These are phyloP conservation scores for Oxyria digyna DNA, from an alignment of 148 eudicot species.

Conservation along the genomic window DNA sequence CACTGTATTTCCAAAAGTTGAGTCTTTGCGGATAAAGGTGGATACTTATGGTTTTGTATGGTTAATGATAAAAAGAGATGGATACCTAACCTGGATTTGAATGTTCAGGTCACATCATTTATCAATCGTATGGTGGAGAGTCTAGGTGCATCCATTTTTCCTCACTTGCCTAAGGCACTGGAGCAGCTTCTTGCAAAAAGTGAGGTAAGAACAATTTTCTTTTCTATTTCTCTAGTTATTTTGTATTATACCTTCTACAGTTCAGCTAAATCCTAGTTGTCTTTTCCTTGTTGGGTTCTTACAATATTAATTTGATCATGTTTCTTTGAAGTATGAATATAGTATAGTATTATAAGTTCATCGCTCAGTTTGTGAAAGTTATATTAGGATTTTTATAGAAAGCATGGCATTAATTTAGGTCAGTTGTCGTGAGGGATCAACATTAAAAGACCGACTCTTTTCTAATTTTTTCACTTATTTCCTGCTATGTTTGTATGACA, in stretches of 20 bases:
- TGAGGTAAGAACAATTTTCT: conserved; percentile 49
- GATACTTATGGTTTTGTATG: conserved; percentile 4
- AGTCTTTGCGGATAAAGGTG: conserved; percentile 80
- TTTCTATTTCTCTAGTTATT: neutral
- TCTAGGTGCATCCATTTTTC: conserved; percentile 77
- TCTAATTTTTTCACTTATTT: no score
- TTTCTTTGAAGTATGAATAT: neutral
- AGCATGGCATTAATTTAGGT: neutral
- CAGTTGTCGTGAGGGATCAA: neutral
- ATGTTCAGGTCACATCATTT: conserved; percentile 70
- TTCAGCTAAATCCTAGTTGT: neutral
- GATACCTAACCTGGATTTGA: conserved; percentile 11
- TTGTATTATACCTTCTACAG: neutral
- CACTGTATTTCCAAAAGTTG: conserved; percentile 65
- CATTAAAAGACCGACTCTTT: neutral
- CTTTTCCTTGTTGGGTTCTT: neutral
- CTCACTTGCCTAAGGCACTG: conserved; percentile 79
- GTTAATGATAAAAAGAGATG: neutral
- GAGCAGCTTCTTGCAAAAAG: conserved; percentile 77
- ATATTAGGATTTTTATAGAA: neutral
- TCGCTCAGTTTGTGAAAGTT: neutral
- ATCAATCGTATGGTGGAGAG: conserved; percentile 95
- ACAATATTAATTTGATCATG: neutral
- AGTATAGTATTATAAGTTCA: neutral
- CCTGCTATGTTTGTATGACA: no score